Evolutionary conservation across 176 grass and related monocot species (phyloP).

Genomic region (sorghum (Sorghum bicolor)): DNA sequence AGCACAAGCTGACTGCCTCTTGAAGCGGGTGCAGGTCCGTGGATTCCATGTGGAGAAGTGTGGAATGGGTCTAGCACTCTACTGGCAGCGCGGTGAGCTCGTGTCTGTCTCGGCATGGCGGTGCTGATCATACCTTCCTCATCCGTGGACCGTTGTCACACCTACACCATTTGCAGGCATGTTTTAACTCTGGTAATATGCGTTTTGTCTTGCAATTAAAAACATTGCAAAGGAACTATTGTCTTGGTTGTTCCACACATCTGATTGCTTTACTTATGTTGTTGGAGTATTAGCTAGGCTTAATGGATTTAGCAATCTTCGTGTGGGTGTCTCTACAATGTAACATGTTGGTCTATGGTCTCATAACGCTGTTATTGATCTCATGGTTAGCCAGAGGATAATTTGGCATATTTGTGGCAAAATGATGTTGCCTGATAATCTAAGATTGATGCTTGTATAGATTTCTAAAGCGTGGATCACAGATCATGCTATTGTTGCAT

Average conservation of each 20-base stretch:
- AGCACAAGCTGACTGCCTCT: slow-evolving; percentile 59
- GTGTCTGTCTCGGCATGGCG: slow-evolving; percentile 79
- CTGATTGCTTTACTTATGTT: slow-evolving; percentile 7
- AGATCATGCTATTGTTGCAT: neutral
- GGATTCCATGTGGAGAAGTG: slow-evolving; percentile 68
- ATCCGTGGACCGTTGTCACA: neutral
- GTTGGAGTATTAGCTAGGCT: slow-evolving; percentile 7
- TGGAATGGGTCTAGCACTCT: slow-evolving; percentile 50
- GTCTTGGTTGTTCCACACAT: slow-evolving; percentile 21
- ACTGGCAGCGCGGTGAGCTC: slow-evolving; percentile 71
- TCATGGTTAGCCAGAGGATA: slow-evolving; percentile 19
- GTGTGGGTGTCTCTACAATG: slow-evolving; percentile 2
- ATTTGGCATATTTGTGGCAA: slow-evolving; percentile 1
- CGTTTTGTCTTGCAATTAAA: slow-evolving; percentile 27
- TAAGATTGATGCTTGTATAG: neutral
- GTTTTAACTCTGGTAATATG: slow-evolving; percentile 25
- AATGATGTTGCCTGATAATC: neutral
- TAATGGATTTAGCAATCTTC: slow-evolving; percentile 26
- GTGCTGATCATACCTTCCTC: slow-evolving; percentile 46
- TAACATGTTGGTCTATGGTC: slow-evolving; percentile 24
- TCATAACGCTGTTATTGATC: neutral
- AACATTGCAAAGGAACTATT: slow-evolving; percentile 27
- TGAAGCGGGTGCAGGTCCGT: slow-evolving; percentile 61
- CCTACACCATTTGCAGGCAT: slow-evolving; percentile 36
- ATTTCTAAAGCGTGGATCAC: neutral